Evolutionary conservation across 1,139 yeast species (phyloP).

Genomic region (Yamadazyma mexicana): DNA sequence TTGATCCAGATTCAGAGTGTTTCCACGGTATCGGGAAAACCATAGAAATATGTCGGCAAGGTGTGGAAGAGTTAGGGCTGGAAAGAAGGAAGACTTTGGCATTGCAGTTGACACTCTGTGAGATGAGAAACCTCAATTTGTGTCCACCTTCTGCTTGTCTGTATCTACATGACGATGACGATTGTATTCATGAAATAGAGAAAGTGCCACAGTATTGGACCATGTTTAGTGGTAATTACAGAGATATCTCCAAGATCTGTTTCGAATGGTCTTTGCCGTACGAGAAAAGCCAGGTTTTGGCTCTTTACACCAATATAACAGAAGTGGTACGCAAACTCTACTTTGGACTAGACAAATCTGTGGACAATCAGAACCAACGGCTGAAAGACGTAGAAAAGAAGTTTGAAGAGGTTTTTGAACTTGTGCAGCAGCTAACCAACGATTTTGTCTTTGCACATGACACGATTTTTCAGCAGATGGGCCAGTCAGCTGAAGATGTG

Average conservation of each 20-base stretch:
- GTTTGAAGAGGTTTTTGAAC: slow-evolving; percentile 19
- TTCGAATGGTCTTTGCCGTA: slow-evolving; percentile 51
- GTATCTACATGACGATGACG: slow-evolving; percentile 9
- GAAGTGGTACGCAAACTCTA: slow-evolving; percentile 23
- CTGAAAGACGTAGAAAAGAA: slow-evolving; percentile 15
- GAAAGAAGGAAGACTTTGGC: slow-evolving; percentile 41
- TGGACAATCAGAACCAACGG: slow-evolving; percentile 12
- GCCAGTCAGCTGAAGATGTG: slow-evolving; percentile 10
- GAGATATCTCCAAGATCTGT: slow-evolving; percentile 49
- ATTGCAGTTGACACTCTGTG: slow-evolving; percentile 52
- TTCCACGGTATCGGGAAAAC: slow-evolving; percentile 21
- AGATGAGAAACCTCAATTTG: slow-evolving; percentile 47
- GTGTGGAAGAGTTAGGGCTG: slow-evolving; percentile 36
- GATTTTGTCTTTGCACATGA: slow-evolving; percentile 8
- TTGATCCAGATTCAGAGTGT: slow-evolving; percentile 8
- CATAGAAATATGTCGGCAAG: slow-evolving; percentile 26
- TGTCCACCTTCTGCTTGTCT: slow-evolving; percentile 27
- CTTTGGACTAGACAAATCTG: slow-evolving; percentile 17
- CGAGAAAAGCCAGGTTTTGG: slow-evolving; percentile 51
- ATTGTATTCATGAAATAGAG: slow-evolving; percentile 44
- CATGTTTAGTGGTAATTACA: slow-evolving; percentile 57
- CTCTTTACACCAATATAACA: slow-evolving; percentile 50
- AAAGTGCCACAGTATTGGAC: slow-evolving; percentile 59
- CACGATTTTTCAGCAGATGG: slow-evolving; percentile 12
- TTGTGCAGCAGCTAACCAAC: slow-evolving; percentile 6